Percentiles rank a stretch among this genome's conserved stretches.
Evolutionary conservation across 768 basidiomycete species (phyloP).

Genomic region (Mycena chlorophos): DNA sequence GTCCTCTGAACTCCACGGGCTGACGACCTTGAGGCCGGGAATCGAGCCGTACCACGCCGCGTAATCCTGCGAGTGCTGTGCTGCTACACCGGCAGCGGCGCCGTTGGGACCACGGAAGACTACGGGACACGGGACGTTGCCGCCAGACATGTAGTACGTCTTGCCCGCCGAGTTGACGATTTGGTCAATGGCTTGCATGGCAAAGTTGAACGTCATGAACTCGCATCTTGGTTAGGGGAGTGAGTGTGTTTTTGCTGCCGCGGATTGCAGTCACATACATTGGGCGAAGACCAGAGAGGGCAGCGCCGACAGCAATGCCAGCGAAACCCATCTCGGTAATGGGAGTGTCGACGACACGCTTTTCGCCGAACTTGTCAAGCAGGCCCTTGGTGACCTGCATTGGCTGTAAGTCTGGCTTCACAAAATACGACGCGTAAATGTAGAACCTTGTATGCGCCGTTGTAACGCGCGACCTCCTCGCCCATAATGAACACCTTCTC

Average conservation of each 20-base stretch:
- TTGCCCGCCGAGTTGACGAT: constrained; percentile 99
- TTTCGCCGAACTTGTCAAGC: constrained; percentile 98
- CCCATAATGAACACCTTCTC: constrained; percentile 93
- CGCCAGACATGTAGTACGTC: constrained; percentile 99
- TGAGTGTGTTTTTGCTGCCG: constrained; percentile 16
- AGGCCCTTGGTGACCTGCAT: constrained; percentile 93
- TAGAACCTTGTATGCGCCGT: constrained; percentile 92
- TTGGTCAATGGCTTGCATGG: constrained; percentile 99
- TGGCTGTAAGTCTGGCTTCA: constrained; percentile 13
- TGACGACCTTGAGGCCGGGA: constrained; percentile 96
- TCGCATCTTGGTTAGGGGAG: constrained; percentile 67
- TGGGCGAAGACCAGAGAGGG: constrained; percentile 90
- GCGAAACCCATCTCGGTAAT: constrained; percentile 99
- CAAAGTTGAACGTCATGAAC: constrained; percentile 99
- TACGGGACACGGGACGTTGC: constrained; percentile 96
- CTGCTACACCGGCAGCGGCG: constrained; percentile 93
- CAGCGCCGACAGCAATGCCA: constrained; percentile 93
- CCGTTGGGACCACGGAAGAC: constrained; percentile 99
- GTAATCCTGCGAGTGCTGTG: constrained; percentile 98
- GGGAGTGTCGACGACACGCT: constrained; percentile 95
- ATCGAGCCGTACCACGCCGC: constrained; percentile 92
- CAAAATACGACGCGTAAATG: background rate
- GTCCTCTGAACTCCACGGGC: constrained; percentile 98
- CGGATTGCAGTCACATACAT: constrained; percentile 51
- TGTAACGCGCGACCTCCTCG: constrained; percentile 98